phyloP scores from a whole-genome alignment of 352 stramenopile genomes.

The Phytopythium litorale region DNA sequence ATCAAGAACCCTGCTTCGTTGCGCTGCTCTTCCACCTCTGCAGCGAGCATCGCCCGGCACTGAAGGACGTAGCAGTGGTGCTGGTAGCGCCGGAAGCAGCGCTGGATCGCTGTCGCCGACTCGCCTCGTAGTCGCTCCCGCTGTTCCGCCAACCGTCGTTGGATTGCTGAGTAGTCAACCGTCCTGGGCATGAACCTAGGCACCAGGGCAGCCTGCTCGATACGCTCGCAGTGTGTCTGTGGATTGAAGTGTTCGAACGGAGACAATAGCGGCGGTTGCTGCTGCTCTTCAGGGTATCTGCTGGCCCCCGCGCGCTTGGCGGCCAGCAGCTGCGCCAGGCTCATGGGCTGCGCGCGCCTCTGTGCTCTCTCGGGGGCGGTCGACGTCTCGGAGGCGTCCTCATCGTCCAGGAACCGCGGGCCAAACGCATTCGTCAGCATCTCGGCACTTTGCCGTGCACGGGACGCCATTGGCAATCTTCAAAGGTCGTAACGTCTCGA shows the following conservation, averaged over 20 bases:
- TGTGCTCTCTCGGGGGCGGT: background rate
- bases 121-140: slow-evolving; percentile 4
- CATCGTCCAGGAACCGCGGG: background rate
- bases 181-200: background rate
- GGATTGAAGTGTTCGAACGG: too few relatives aligned
- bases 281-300: background rate
- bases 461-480: background rate
- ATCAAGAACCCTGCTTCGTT: background rate
- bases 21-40: background rate
- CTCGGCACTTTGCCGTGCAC: background rate
- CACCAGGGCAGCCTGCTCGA: background rate
- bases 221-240: background rate
- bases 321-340: slow-evolving; percentile 3
- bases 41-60: background rate
- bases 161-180: background rate
- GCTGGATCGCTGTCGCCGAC: background rate
- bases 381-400: background rate
- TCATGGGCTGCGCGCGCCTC: slow-evolving; percentile 2
- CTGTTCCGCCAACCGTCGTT: background rate
- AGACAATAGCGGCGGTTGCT: background rate
- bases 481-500: background rate
- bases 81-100: slow-evolving; percentile 3
- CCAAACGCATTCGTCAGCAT: background rate
- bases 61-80: background rate
- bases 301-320: slow-evolving; percentile 1